A percentile compares a stretch with the other conserved stretches of the same genome.
Conservation (phyloP, 768 basidiomycete species). For the Hebeloma cylindrosporum region DNA sequence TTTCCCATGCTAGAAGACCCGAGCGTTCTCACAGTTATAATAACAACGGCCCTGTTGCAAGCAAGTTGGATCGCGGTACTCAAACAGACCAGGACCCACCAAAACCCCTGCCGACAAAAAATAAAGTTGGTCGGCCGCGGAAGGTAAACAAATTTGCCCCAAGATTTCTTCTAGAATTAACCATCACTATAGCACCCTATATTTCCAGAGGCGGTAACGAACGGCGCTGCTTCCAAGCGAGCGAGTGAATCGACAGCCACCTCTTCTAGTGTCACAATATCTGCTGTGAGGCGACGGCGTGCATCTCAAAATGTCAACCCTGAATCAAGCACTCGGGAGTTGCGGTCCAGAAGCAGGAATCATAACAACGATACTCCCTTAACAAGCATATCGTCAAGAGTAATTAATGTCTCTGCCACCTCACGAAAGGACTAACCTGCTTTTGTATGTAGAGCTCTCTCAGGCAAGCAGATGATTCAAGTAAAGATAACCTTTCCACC, state of each 20-base stretch:
- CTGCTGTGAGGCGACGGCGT: slow-evolving; percentile 40
- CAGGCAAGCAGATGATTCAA: slow-evolving; percentile 27
- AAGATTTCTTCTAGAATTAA: not conserved
- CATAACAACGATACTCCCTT: slow-evolving; percentile 36
- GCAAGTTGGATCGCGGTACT: slow-evolving; percentile 24
- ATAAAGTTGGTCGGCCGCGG: slow-evolving; percentile 25
- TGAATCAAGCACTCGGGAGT: slow-evolving; percentile 41
- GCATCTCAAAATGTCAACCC: slow-evolving; percentile 25
- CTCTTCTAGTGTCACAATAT: slow-evolving; percentile 31
- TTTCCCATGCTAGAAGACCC: slow-evolving; percentile 15
- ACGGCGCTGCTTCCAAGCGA: slow-evolving; percentile 19
- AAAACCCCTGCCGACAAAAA: slow-evolving; percentile 15
- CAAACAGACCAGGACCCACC: slow-evolving; percentile 31
- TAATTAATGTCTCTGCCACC: slow-evolving; percentile 17
- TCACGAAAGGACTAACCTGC: slow-evolving; percentile 1
- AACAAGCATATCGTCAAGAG: slow-evolving; percentile 41
- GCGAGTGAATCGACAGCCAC: slow-evolving; percentile 27
- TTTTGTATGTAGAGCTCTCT: slow-evolving; percentile 23
- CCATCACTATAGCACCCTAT: slow-evolving; percentile 13
- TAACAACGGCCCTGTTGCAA: slow-evolving; percentile 13
- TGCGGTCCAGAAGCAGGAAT: slow-evolving; percentile 47
- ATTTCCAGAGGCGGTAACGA: slow-evolving; percentile 9
- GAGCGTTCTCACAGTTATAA: slow-evolving; percentile 12
- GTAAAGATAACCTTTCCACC: slow-evolving; percentile 16
- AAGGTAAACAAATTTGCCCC: slow-evolving; percentile 18